phyloP scores from a whole-genome alignment of 2,329 filamentous ascomycete species.

The Xylaria sp. region DNA sequence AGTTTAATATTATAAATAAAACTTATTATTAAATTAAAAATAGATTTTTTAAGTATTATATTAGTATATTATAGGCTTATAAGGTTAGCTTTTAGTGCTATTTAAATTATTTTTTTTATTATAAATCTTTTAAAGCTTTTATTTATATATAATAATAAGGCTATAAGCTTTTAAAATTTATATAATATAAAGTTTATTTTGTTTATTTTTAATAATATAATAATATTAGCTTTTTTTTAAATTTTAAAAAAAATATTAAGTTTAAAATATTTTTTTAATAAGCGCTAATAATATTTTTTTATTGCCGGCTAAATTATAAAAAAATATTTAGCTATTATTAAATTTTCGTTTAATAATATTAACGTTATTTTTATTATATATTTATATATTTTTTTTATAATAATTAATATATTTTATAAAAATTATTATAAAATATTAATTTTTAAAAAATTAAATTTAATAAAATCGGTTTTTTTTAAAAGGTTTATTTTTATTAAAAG shows the following conservation, averaged over 20 bases:
- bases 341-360: slow-evolving; percentile 12
- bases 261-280: slow-evolving; percentile 21
- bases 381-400: slow-evolving; percentile 20
- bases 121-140: slow-evolving; percentile 19
- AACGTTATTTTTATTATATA: slow-evolving; percentile 22
- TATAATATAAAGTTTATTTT: slow-evolving; percentile 13
- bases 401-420: slow-evolving; percentile 13
- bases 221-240: slow-evolving; percentile 12
- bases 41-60: slow-evolving; percentile 9
- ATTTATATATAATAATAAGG: slow-evolving; percentile 20
- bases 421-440: neutral
- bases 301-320: neutral
- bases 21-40: slow-evolving; percentile 18
- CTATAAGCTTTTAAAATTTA: slow-evolving; percentile 24
- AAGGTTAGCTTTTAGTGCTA: neutral
- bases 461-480: too few relatives aligned
- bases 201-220: slow-evolving; percentile 9
- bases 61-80: slow-evolving; percentile 25
- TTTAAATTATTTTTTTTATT: slow-evolving; percentile 25
- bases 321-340: slow-evolving; percentile 20
- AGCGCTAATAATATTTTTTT: slow-evolving; percentile 10
- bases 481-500: neutral
- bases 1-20: slow-evolving; percentile 29
- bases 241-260: slow-evolving; percentile 14
- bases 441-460: neutral